Base-by-base conservation (phyloP, 2,329 filamentous ascomycete species). In the Aspergillus viridinutans region DNA sequence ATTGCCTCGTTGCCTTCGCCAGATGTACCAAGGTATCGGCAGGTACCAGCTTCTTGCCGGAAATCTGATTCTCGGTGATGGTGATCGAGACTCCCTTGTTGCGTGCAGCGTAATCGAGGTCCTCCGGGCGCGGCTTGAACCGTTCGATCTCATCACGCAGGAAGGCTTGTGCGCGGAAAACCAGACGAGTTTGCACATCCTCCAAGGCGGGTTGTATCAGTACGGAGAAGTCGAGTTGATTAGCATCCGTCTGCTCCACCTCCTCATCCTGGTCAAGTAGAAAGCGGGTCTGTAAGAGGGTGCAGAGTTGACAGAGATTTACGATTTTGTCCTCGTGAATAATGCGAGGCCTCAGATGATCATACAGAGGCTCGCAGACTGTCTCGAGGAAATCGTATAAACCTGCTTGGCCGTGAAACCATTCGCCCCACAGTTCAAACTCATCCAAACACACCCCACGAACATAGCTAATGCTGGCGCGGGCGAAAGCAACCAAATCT, bases 371-470 rank as follows among this genome's bases (percentile, higher is more conserved):
- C 68, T 89, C 86, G 67, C 85, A 87, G 49, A 89, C 77, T 20
- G 84, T 81, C 68, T 89, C 86, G 1, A 89, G 74, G 61, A 87
- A 89, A 58, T 88, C 84, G 64, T 88, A 86, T 6, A 87, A 69
- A 2, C 82, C 83, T 26, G 79, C 81, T 57, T 87, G 82, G 3
- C 81, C 83, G 58, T 85, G 82, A 59, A 88, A 86, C 85, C 84
- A 87, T 67, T 87, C 83, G 4, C 78, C 78, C 85, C 85, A 89
- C 7, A 89, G 73, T 53, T 87, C 85, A 67, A 85, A 86, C 67
- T 89, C 86, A 61, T 89, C 86, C 54, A 86, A 74, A 61, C 85
- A 88, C 17, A 88, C 81, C 3, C 83, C 84, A 52, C 85, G 82
- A 54, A 87, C 80, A 63, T 87, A 88, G 67, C 84, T 83, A 57